Base-by-base conservation (phyloP, 177 flowering plant genomes). In the Vitis hybrid region DNA sequence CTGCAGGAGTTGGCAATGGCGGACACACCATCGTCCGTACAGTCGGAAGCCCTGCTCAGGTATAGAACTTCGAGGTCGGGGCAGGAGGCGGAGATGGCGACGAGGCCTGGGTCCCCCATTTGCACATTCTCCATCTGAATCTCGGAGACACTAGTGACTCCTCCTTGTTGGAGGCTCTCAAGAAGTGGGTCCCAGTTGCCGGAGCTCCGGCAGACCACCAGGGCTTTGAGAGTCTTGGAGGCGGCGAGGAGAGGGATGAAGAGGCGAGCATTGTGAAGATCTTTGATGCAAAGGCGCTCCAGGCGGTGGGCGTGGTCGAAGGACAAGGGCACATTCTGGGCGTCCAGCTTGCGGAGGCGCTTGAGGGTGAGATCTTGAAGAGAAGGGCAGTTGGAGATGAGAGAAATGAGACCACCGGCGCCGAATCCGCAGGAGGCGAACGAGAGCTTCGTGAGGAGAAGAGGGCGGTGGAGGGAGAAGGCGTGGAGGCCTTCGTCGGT, bases 41-140 rank as follows among this genome's bases (percentile, higher is more conserved):
- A 72, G 11, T 72, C 74, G 3, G 69, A 11, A 13, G 49, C 40
- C 30, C 65, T 52, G 65, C 64, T 60, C 11, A 72, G 64, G 52
- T 65, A 51, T 13, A 72, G 65, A 49, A 60, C 18, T 4, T 72
- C 32, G 14, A 72, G 65, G 8, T 65, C 48, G 14, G 70, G 65
- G 65, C 70, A 72, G 27, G 65, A 50, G 32, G 54, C 5, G 30
- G 74, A 50, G 40, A 72, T 65, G 30, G 69, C 69, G 5, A 40
- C 46, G 6, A 72, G 69, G 19, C 74, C 74, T 11, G 32, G 3
- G 35, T 72, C 74, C 0, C 70, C 60, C 21, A 72, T 52, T 52
- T 72, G 69, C 6, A 65, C 70, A 7, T 60, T 58, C 50, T 72
- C 74, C 70, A 72, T 24, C 5, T 72, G 74, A 12, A 72, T 72